These are phyloP conservation scores for Ceratocystis ficicola DNA, from an alignment of 2,329 filamentous ascomycete genomes.

Conservation along the genomic window DNA sequence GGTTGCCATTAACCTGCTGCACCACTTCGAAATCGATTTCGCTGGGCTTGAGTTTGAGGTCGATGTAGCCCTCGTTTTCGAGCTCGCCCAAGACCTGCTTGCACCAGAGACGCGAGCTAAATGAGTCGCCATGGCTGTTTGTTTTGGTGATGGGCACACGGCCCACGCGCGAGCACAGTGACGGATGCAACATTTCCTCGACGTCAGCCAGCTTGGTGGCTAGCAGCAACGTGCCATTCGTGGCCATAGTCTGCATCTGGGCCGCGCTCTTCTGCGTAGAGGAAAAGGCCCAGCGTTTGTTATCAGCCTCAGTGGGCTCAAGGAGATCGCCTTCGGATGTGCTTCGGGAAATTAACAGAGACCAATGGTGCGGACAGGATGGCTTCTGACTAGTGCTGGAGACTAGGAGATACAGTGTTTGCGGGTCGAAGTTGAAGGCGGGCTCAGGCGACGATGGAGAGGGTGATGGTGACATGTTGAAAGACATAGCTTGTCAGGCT, in stretches of 20 bases:
- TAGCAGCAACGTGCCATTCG: conserved; percentile 6
- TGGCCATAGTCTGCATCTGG: conserved; percentile 4
- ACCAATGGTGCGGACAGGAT: conserved; percentile 2
- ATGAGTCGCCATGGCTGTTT: conserved; percentile 15
- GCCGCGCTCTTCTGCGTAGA: not conserved
- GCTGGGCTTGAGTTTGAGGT: not conserved
- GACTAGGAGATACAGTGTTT: conserved; percentile 12
- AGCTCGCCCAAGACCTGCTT: conserved; percentile 22
- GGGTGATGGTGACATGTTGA: conserved; percentile 14
- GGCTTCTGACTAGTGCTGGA: not conserved
- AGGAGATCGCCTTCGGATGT: conserved; percentile 13
- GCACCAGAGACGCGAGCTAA: conserved; percentile 21
- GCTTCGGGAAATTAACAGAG: conserved; percentile 1
- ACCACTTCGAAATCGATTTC: conserved; percentile 12
- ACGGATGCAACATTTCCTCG: conserved; percentile 15
- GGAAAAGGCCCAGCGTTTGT: conserved; percentile 14
- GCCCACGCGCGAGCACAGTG: conserved; percentile 12
- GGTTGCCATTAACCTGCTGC: conserved; percentile 1
- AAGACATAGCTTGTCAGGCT: not conserved
- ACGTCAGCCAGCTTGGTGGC: conserved; percentile 16
- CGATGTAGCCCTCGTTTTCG: conserved; percentile 23
- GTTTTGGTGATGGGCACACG: conserved; percentile 17
- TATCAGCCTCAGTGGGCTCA: conserved; percentile 1
- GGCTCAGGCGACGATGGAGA: conserved; percentile 5
- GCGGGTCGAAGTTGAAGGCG: conserved; percentile 14